Conservation (phyloP, 208 protist genomes). For the Trypanosoma mega region DNA sequence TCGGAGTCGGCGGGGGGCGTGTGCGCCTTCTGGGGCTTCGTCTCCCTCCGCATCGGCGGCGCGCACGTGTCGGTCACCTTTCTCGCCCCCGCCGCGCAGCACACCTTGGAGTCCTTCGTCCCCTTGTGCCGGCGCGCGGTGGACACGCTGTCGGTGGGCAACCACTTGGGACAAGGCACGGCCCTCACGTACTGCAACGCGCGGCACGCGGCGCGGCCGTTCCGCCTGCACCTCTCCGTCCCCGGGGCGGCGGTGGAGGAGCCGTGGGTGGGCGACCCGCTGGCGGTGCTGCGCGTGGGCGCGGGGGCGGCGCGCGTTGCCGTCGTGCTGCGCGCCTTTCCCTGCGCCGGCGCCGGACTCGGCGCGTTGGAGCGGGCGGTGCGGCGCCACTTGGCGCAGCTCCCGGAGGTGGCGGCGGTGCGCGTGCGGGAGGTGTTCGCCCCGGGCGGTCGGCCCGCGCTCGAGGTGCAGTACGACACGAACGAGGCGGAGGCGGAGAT, state of each 20-base stretch:
- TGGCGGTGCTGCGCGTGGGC: conserved; percentile 44
- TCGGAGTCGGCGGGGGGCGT: not conserved
- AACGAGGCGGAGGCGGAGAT: conserved; percentile 25
- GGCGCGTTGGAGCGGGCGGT: conserved; percentile 52
- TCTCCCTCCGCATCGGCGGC: conserved; percentile 56
- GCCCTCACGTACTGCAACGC: conserved; percentile 79
- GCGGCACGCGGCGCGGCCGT: conserved; percentile 71
- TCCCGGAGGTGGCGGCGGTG: conserved; percentile 47
- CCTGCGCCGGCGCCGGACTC: conserved; percentile 4
- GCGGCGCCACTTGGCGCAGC: conserved; percentile 46
- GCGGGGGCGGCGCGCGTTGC: conserved; percentile 14
- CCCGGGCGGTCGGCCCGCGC: conserved; percentile 46
- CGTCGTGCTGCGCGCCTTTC: conserved; percentile 28
- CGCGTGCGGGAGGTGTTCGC: conserved; percentile 50
- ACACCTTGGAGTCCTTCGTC: conserved; percentile 67
- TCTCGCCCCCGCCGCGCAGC: conserved; percentile 55
- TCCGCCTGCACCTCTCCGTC: conserved; percentile 51
- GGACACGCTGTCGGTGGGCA: conserved; percentile 75
- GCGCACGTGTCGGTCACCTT: conserved; percentile 75
- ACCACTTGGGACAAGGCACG: conserved; percentile 76
- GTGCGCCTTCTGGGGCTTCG: conserved; percentile 52
- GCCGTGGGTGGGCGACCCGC: conserved; percentile 65
- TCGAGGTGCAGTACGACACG: conserved; percentile 51
- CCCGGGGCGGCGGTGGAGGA: conserved; percentile 62
- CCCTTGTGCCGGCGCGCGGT: conserved; percentile 67